Evolutionary conservation across 2,329 filamentous ascomycete species (phyloP), one percentile per base, ranked within the genome.

Genomic region (Sclerotinia subarctica): DNA sequence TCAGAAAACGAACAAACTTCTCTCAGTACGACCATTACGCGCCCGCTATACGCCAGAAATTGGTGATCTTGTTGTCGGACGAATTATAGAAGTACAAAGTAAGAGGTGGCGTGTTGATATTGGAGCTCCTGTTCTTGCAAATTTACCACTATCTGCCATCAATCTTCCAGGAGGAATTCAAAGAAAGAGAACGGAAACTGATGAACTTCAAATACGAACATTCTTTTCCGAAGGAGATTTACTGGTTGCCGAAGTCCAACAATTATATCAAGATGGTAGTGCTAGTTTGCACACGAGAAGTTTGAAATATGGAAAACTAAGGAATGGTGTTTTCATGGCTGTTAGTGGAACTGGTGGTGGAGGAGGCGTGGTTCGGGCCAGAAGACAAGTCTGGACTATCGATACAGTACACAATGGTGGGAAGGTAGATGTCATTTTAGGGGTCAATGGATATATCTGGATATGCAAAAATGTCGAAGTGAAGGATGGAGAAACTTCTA

Each of bases 391-490:
- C 52, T 97, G 95, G 85, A 95, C 93, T 0, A 82, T 96, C 74
- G 86, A 90, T 69, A 80, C 84, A 46, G 75, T 80, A 69, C 78
- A 82, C 70, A 82, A 85, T 46, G 84, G 85, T 46, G 84, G 86
- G 64, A 89, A 88, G 71, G 86, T 99, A 38, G 92, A 97, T 77
- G 88, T 98, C 10, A 86, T 97, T 64, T 83, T 99, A 0, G 95
- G 95, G 2, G 95, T 99, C 51, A 99, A 99, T 76, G 95, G 95
- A 0, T 98, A 96, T 78, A 93, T 98, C 69, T 99, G 93, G 91
- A 94, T 98, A 76, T 89, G 90, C 79, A 94, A 92, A 81, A 93
- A 96, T 74, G 81, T 90, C 10, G 88, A 91, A 72, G 85, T 84
- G 47, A 83, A 84, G n/a, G 81, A 73, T 62, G 62, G 75, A 72